Conservation (phyloP, 2,329 filamentous ascomycete genomes). For the Penicillium occitanis region DNA sequence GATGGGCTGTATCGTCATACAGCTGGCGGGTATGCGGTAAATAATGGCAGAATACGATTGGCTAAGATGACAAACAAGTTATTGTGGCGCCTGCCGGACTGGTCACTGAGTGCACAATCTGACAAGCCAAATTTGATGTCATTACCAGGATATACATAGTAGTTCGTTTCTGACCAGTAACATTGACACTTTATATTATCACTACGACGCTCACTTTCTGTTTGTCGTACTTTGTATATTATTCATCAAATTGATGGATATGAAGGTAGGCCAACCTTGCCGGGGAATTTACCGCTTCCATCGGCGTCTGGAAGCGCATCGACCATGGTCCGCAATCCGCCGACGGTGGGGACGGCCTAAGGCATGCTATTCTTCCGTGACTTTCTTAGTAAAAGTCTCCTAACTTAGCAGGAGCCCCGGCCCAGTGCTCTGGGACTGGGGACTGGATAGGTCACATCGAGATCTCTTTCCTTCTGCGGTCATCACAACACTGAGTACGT, state of each 20-base stretch:
- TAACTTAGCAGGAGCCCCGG: conserved; percentile 6
- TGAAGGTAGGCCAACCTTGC: not conserved
- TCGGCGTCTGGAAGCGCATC: conserved; percentile 21
- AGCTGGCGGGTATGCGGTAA: not conserved
- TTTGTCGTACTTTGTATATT: not conserved
- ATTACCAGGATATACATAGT: not conserved
- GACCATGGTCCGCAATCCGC: conserved; percentile 18
- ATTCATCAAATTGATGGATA: not conserved
- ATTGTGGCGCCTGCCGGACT: not conserved
- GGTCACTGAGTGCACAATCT: not conserved
- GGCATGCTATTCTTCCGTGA: not conserved
- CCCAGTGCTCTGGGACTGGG: not conserved
- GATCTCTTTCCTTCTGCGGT: not conserved
- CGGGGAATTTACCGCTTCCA: conserved; percentile 5
- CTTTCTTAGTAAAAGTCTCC: not conserved
- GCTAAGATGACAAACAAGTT: not conserved
- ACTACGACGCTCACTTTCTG: not conserved
- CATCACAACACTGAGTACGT: not conserved
- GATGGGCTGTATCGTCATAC: not conserved
- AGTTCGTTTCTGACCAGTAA: not conserved
- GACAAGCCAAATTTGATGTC: conserved; percentile 1
- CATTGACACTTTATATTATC: not conserved
- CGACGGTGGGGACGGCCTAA: conserved; percentile 1
- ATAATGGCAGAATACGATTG: not conserved
- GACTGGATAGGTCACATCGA: not conserved